phyloP scores from a whole-genome alignment of 176 grass and related monocot species.

The Oryza australiensis region DNA sequence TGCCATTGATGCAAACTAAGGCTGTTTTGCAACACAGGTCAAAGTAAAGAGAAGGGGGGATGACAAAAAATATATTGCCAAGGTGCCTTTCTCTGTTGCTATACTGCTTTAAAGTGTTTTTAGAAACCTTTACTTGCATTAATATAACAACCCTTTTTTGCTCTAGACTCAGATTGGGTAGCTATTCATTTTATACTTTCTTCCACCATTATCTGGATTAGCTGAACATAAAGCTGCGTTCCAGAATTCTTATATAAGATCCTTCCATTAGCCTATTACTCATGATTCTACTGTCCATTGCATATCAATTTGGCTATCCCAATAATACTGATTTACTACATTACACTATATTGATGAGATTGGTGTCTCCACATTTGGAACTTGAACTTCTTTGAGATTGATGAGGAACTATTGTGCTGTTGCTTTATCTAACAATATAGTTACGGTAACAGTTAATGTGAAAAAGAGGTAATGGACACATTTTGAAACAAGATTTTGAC shows the following conservation, averaged over 20 bases:
- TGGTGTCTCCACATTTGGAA: not conserved
- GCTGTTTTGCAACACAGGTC: constrained; percentile 47
- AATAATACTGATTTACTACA: not conserved
- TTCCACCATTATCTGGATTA: constrained; percentile 27
- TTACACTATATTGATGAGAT: constrained; percentile 6
- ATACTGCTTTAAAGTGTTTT: constrained; percentile 19
- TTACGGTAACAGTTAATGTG: constrained; percentile 2
- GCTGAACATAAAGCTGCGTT: not conserved
- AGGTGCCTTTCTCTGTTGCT: constrained; percentile 55
- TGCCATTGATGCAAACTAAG: constrained; percentile 17
- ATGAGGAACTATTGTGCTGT: not conserved
- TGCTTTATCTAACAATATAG: not conserved
- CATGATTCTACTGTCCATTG: constrained; percentile 2
- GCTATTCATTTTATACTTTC: not conserved
- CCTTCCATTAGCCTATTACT: not conserved
- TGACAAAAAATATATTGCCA: constrained; percentile 94
- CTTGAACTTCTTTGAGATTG: not conserved
- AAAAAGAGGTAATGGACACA: not conserved
- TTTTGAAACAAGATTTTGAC: not conserved
- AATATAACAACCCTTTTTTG: not conserved
- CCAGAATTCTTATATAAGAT: constrained; percentile 4
- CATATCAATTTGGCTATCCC: constrained; percentile 2
- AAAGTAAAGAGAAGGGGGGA: constrained; percentile 99
- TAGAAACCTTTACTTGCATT: not conserved
- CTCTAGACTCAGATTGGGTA: not conserved